These are phyloP conservation scores for Purpureocillium takamizusanense DNA, from an alignment of 2,329 filamentous ascomycete genomes.

Conservation along the genomic window DNA sequence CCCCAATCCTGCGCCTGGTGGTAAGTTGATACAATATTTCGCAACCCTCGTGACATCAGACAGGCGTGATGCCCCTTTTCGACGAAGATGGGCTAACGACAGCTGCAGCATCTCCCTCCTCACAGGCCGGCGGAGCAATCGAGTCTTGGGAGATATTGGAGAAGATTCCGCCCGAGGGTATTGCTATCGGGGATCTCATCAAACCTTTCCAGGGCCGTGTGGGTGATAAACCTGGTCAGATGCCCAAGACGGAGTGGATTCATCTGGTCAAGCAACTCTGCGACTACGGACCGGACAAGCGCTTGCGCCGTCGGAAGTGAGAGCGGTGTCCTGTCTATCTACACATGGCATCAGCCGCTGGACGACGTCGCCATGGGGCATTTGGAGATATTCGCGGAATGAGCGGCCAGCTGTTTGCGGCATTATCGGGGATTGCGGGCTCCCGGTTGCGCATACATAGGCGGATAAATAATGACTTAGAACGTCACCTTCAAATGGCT, in stretches of 20 bases:
- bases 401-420: no score
- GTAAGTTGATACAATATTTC: constrained; percentile 23
- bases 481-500: no score
- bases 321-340: not conserved
- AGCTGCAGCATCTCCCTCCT: constrained; percentile 6
- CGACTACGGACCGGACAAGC: constrained; percentile 45
- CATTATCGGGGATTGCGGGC: no score
- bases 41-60: not conserved
- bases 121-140: constrained; percentile 25
- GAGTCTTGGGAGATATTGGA: constrained; percentile 45
- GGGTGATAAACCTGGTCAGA: constrained; percentile 40
- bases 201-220: constrained; percentile 45
- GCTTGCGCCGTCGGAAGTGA: constrained; percentile 32
- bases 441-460: no score
- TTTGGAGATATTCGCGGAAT: no score
- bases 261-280: constrained; percentile 47
- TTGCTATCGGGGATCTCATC: constrained; percentile 45
- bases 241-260: constrained; percentile 47
- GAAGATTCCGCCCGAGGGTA: constrained; percentile 43
- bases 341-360: no score
- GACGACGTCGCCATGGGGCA: no score
- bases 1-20: constrained; percentile 35
- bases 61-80: no score
- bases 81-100: not conserved
- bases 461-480: no score